Conservation (phyloP, 2,329 filamentous ascomycete genomes). For the Paraphoma chrysanthemicola region DNA sequence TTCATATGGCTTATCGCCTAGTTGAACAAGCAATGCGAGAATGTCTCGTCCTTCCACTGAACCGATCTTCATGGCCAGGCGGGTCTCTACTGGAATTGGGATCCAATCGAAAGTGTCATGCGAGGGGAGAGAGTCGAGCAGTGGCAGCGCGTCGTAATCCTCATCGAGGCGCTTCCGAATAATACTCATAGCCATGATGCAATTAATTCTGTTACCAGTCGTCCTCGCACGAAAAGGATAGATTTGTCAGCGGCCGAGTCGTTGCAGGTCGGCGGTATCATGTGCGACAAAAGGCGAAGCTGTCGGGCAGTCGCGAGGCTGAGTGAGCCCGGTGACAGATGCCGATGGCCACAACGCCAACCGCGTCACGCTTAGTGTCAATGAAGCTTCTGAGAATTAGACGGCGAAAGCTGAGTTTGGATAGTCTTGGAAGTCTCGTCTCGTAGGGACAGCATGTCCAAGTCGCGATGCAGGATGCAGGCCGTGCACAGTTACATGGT, state of each 20-base stretch:
- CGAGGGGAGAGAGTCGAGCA: conserved; percentile 10
- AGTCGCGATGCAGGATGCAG: not conserved
- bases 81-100: not conserved
- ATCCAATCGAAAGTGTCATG: conserved; percentile 11
- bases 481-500: not conserved
- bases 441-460: not conserved
- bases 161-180: conserved; percentile 8
- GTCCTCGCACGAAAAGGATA: not conserved
- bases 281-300: not conserved
- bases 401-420: too few species aligned
- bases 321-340: not conserved
- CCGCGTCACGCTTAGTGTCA: not conserved
- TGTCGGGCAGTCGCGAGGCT: not conserved
- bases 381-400: too few species aligned
- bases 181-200: conserved; percentile 6
- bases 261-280: not conserved
- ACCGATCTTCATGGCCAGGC: conserved; percentile 5
- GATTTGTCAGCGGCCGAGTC: not conserved
- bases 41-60: conserved; percentile 3
- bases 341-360: not conserved
- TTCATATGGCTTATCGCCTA: conserved; percentile 9
- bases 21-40: conserved; percentile 8
- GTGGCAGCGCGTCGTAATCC: not conserved
- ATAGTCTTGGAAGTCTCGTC: not conserved
- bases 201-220: not conserved